These are phyloP conservation scores for Prunella vulgaris DNA, from an alignment of 257 asterid species.

Conservation along the genomic window DNA sequence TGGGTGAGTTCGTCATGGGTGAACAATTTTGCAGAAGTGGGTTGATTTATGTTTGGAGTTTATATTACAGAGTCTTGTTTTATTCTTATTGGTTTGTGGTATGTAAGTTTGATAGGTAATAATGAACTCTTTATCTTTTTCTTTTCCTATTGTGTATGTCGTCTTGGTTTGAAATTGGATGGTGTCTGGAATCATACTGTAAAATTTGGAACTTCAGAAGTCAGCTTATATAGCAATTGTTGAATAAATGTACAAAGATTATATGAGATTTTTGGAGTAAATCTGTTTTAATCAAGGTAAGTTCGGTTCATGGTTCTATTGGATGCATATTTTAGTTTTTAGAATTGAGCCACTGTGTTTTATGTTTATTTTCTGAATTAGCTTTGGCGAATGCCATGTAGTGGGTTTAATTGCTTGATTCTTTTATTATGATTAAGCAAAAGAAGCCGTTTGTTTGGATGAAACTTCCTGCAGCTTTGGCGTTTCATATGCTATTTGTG, in stretches of 20 bases:
- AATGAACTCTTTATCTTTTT: slow-evolving; percentile 29
- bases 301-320: neutral
- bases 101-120: slow-evolving; percentile 53
- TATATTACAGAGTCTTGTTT: slow-evolving; percentile 32
- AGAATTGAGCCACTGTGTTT: neutral
- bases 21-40: slow-evolving; percentile 73
- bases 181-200: slow-evolving; percentile 45
- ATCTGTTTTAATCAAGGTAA: neutral
- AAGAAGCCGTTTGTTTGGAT: neutral
- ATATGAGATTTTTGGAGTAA: slow-evolving; percentile 4
- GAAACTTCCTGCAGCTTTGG: neutral
- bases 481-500: neutral
- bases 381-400: neutral
- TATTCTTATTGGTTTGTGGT: slow-evolving; percentile 58
- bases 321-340: neutral
- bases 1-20: slow-evolving; percentile 52
- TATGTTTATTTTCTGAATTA: neutral
- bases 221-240: slow-evolving; percentile 30
- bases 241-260: slow-evolving; percentile 23
- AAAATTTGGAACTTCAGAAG: slow-evolving; percentile 32
- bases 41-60: slow-evolving; percentile 37
- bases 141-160: slow-evolving; percentile 25
- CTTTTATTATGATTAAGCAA: neutral
- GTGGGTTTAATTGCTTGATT: neutral
- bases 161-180: slow-evolving; percentile 29